Conservation (phyloP, 345 rosid genomes). For the Aethionema arabicum region DNA sequence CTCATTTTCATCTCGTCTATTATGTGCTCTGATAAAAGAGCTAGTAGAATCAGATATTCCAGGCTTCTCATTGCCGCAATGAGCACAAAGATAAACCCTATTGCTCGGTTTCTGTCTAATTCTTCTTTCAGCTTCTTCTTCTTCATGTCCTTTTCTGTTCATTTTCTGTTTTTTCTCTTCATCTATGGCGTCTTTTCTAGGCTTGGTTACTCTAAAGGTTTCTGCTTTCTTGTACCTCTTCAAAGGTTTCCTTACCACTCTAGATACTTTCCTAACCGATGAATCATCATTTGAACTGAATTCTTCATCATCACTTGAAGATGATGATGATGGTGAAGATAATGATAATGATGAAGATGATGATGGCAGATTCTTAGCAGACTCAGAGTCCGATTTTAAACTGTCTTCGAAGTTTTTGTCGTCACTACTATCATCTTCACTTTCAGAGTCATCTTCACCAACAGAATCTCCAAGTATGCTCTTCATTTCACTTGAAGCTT, state of each 20-base stretch:
- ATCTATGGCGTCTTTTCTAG: too few species aligned
- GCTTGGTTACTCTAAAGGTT: not conserved
- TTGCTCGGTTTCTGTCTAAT: not conserved
- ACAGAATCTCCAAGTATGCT: constrained; percentile 4
- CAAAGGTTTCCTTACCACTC: constrained; percentile 19
- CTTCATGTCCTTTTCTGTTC: too few species aligned
- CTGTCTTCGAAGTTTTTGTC: not conserved
- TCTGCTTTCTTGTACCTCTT: constrained; percentile 16
- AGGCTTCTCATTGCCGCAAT: constrained; percentile 33
- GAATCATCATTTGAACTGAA: constrained; percentile 9
- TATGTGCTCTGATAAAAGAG: constrained; percentile 14
- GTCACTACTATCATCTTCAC: constrained; percentile 6
- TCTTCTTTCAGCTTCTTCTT: not conserved
- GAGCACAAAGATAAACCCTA: constrained; percentile 19
- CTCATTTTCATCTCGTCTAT: constrained; percentile 21
- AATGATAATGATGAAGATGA: constrained; percentile 6
- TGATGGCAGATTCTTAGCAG: constrained; percentile 17
- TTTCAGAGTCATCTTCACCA: constrained; percentile 13
- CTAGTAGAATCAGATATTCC: constrained; percentile 7
- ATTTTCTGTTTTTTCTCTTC: too few species aligned
- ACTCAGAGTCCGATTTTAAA: constrained; percentile 17
- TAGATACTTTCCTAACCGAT: constrained; percentile 16
- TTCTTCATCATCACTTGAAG: constrained; percentile 27
- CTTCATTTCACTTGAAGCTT: constrained; percentile 4
- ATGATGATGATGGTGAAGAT: constrained; percentile 8